These are phyloP conservation scores for Aureobasidium sp. DNA, from an alignment of 2,329 filamentous ascomycete species.

Conservation along the genomic window DNA sequence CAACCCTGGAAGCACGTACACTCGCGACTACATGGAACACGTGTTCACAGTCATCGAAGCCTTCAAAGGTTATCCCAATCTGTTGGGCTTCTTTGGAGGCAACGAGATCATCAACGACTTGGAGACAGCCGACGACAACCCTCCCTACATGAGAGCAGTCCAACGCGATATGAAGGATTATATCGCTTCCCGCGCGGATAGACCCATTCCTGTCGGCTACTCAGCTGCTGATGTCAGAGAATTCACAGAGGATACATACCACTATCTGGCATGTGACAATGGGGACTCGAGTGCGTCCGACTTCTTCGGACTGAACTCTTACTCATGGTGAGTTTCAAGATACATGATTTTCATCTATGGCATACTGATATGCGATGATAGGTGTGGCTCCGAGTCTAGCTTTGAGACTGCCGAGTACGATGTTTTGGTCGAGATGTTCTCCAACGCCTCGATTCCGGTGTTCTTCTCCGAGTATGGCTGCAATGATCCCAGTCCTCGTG, in stretches of 20 bases:
- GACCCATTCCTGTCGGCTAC: slow-evolving; percentile 59
- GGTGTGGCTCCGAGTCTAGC: slow-evolving; percentile 50
- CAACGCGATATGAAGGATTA: slow-evolving; percentile 62
- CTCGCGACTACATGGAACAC: slow-evolving; percentile 45
- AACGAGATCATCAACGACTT: slow-evolving; percentile 60
- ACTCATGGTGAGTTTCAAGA: slow-evolving; percentile 51
- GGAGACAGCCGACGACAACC: slow-evolving; percentile 31
- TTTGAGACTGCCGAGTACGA: slow-evolving; percentile 57
- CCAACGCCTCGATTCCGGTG: slow-evolving; percentile 58
- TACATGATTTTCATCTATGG: slow-evolving; percentile 15
- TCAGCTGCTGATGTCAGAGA: slow-evolving; percentile 68
- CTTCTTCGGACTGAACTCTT: slow-evolving; percentile 69
- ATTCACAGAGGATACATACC: slow-evolving; percentile 65
- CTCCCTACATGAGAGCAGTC: slow-evolving; percentile 54
- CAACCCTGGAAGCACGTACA: slow-evolving; percentile 48
- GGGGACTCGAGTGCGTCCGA: slow-evolving; percentile 55
- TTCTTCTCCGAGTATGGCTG: slow-evolving; percentile 82
- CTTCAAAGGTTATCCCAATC: slow-evolving; percentile 59
- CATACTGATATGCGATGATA: background rate
- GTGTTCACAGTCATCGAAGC: slow-evolving; percentile 57
- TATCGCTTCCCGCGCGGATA: slow-evolving; percentile 48
- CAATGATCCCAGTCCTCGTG: slow-evolving; percentile 61
- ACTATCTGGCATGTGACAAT: slow-evolving; percentile 61
- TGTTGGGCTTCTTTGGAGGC: slow-evolving; percentile 54
- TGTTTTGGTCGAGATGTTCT: slow-evolving; percentile 56